phyloP scores from a whole-genome alignment of 2,329 filamentous ascomycete genomes.

The Microdochium paspali region DNA sequence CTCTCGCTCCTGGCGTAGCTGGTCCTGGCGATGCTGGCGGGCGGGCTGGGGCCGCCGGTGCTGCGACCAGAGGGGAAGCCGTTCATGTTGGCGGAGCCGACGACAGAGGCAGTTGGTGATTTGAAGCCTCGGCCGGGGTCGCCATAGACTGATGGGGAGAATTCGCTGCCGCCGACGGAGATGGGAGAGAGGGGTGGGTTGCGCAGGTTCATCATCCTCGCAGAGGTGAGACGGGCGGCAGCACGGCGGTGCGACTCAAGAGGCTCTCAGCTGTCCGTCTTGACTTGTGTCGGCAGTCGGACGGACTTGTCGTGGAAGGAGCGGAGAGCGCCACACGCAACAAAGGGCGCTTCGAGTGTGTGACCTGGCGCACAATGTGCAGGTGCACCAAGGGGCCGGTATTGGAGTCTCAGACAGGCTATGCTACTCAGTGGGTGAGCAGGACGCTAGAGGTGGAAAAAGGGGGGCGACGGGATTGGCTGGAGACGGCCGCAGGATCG shows the following conservation, averaged over 20 bases:
- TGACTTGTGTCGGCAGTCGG: neutral
- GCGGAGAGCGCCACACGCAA: neutral
- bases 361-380: too few relatives aligned
- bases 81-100: constrained; percentile 52
- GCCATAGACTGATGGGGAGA: constrained; percentile 58
- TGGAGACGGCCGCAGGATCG: too few relatives aligned
- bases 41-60: constrained; percentile 66
- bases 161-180: constrained; percentile 77
- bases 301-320: neutral
- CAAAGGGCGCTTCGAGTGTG: neutral
- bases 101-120: constrained; percentile 62
- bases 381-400: neutral
- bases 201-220: constrained; percentile 53
- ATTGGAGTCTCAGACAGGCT: too few relatives aligned
- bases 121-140: constrained; percentile 49
- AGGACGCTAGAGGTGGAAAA: too few relatives aligned
- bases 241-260: neutral
- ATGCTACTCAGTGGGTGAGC: too few relatives aligned
- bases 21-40: constrained; percentile 82
- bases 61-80: constrained; percentile 46
- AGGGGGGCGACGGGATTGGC: too few relatives aligned
- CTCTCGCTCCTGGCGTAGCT: constrained; percentile 62
- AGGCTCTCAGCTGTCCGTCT: too few relatives aligned
- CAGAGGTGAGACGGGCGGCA: constrained; percentile 1
- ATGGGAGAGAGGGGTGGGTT: constrained; percentile 74